phyloP scores from a whole-genome alignment of 441 rosid genomes.

The Brassica balearica region DNA sequence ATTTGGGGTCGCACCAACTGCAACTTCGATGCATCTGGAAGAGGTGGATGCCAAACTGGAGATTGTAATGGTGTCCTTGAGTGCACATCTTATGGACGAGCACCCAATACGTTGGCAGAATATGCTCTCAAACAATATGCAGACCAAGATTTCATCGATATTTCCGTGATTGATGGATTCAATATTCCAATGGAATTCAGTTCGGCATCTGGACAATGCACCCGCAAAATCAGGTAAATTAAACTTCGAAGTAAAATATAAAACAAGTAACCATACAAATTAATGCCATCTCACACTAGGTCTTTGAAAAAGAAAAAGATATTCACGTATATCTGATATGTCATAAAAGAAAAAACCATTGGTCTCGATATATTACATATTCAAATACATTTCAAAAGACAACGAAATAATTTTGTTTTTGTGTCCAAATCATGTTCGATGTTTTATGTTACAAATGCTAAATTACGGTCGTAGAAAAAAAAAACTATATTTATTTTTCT shows the following conservation, averaged over 20 bases:
- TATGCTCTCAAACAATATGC: slow-evolving; percentile 47
- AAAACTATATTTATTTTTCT: background rate
- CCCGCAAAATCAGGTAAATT: slow-evolving; percentile 38
- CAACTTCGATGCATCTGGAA: slow-evolving; percentile 51
- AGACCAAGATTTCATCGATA: slow-evolving; percentile 55
- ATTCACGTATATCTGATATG: background rate
- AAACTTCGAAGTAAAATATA: background rate
- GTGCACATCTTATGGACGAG: slow-evolving; percentile 54
- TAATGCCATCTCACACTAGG: no score
- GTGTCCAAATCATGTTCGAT: background rate
- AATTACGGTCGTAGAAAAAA: background rate
- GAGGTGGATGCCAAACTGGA: slow-evolving; percentile 56
- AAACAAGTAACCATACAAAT: background rate
- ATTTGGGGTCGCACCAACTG: slow-evolving; percentile 67
- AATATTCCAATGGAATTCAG: slow-evolving; percentile 68
- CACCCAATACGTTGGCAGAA: slow-evolving; percentile 68
- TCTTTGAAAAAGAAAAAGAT: background rate
- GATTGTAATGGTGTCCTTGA: slow-evolving; percentile 55
- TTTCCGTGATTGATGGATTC: slow-evolving; percentile 66
- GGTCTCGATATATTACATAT: slow-evolving; percentile 3
- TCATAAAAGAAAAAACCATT: background rate
- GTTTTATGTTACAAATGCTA: background rate
- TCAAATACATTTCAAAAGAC: background rate
- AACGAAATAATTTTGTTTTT: background rate
- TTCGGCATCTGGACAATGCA: slow-evolving; percentile 33